Evolutionary conservation across 2,329 filamentous ascomycete genomes (phyloP).

Genomic region (Sporothrix pallida): DNA sequence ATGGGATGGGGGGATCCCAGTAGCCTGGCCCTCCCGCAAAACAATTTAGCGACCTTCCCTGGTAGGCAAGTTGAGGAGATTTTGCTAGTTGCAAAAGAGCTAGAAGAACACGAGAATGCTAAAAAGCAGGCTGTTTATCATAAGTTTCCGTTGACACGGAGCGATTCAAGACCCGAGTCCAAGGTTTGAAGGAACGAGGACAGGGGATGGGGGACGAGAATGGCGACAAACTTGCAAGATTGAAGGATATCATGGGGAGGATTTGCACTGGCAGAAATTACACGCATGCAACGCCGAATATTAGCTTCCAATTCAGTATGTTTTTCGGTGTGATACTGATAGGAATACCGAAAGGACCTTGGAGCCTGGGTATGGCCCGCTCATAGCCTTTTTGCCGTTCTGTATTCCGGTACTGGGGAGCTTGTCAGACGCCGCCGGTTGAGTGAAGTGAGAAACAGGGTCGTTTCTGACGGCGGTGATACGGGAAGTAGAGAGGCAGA

Average conservation of each 20-base stretch:
- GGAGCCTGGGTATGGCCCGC: neutral
- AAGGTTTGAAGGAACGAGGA: neutral
- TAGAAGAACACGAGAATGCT: neutral
- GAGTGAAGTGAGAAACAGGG: too few species aligned
- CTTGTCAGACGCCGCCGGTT: neutral
- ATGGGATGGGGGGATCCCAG: neutral
- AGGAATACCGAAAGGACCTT: too few species aligned
- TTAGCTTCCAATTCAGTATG: neutral
- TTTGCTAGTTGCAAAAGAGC: neutral
- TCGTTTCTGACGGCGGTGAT: too few species aligned
- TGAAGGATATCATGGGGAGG: neutral
- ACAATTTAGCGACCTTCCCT: constrained; percentile 13
- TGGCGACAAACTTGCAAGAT: neutral
- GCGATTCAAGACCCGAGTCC: constrained; percentile 16
- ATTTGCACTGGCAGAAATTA: neutral
- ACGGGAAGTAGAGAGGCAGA: too few species aligned
- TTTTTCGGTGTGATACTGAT: too few species aligned
- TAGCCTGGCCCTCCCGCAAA: constrained; percentile 4
- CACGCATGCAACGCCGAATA: neutral
- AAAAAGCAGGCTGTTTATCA: too few species aligned
- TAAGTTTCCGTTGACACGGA: neutral
- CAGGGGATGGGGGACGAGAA: neutral
- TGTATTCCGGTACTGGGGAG: neutral
- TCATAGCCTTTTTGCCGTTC: neutral
- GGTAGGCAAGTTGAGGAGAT: neutral